Conservation (phyloP, 257 asterid genomes). For the Ilex aquifolium region DNA sequence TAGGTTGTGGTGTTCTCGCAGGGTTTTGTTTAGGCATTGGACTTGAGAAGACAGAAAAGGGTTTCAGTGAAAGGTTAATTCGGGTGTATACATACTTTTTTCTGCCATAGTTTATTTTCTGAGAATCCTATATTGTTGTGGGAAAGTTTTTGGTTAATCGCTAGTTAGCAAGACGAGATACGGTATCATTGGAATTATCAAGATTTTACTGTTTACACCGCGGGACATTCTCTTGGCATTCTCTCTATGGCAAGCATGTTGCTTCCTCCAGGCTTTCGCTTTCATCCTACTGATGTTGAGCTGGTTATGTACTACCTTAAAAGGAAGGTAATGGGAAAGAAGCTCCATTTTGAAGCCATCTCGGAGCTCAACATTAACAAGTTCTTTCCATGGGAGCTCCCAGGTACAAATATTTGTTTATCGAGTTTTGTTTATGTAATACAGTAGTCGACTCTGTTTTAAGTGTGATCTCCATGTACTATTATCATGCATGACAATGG, state of each 20-base stretch:
- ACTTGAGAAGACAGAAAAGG: constrained; percentile 46
- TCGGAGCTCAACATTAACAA: constrained; percentile 75
- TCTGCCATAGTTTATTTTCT: not conserved
- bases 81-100: not conserved
- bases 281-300: constrained; percentile 86
- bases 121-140: not conserved
- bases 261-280: constrained; percentile 87
- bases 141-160: constrained; percentile 13
- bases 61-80: not conserved
- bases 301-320: constrained; percentile 73
- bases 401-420: constrained; percentile 39
- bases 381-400: constrained; percentile 88
- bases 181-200: not conserved
- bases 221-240: constrained; percentile 9
- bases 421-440: not conserved
- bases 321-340: constrained; percentile 62
- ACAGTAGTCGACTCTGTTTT: too few relatives aligned
- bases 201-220: constrained; percentile 13
- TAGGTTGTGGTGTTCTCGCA: constrained; percentile 66
- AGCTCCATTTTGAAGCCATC: constrained; percentile 54
- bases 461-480: too few relatives aligned
- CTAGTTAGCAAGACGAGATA: constrained; percentile 15
- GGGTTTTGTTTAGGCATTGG: constrained; percentile 72
- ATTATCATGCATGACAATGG: too few relatives aligned
- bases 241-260: constrained; percentile 28